A percentile compares a stretch with the other conserved stretches of the same genome.
These are phyloP conservation scores for Ogataea paraovalis DNA, from an alignment of 805 yeast genomes.

Conservation along the genomic window DNA sequence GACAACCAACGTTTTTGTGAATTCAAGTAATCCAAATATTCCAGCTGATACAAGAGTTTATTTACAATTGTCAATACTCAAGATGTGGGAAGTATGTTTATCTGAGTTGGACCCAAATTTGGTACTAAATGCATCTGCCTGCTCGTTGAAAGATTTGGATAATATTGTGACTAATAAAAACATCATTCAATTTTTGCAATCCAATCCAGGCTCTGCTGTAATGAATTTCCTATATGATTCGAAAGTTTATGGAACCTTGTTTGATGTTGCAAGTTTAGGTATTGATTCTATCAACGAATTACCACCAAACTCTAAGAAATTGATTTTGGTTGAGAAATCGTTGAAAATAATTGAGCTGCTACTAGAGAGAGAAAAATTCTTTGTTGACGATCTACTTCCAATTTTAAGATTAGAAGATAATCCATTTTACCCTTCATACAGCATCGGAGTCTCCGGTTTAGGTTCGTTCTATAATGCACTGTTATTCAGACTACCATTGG, in stretches of 20 bases:
- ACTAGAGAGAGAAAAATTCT: slow-evolving; percentile 55
- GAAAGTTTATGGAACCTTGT: slow-evolving; percentile 50
- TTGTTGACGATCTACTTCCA: slow-evolving; percentile 51
- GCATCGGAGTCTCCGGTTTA: slow-evolving; percentile 55
- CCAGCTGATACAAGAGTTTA: slow-evolving; percentile 34
- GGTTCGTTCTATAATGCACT: slow-evolving; percentile 69
- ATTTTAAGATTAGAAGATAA: slow-evolving; percentile 40
- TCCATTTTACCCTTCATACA: slow-evolving; percentile 36
- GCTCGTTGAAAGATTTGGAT: slow-evolving; percentile 42
- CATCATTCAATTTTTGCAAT: slow-evolving; percentile 48
- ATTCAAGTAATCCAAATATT: slow-evolving; percentile 39
- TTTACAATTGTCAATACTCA: slow-evolving; percentile 53
- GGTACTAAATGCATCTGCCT: slow-evolving; percentile 48
- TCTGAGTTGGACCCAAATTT: slow-evolving; percentile 49
- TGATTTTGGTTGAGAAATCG: slow-evolving; percentile 36
- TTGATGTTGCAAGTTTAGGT: slow-evolving; percentile 56
- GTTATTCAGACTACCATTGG: slow-evolving; percentile 61
- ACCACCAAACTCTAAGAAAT: slow-evolving; percentile 29
- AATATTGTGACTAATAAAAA: slow-evolving; percentile 40
- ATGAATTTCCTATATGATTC: slow-evolving; percentile 62
- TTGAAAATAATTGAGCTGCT: slow-evolving; percentile 43
- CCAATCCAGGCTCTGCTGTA: slow-evolving; percentile 67
- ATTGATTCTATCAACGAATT: slow-evolving; percentile 49
- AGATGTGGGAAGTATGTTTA: slow-evolving; percentile 46
- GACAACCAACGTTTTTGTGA: slow-evolving; percentile 59